Conservation (phyloP, 192 early-diverging fungal species). For the Backusella tuberculispora region DNA sequence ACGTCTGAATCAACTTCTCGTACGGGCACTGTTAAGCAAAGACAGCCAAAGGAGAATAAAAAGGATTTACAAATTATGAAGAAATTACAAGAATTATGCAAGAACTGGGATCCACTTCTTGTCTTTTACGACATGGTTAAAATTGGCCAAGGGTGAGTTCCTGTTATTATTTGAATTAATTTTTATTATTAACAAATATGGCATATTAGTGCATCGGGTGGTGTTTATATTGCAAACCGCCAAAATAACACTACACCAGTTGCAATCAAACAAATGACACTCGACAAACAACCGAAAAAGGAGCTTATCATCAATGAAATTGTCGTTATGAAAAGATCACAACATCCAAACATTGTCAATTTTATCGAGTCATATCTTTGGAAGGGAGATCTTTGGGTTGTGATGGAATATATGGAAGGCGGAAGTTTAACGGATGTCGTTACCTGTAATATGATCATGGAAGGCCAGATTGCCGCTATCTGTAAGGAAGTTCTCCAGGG, state of each 20-base stretch:
- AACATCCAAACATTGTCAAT: conserved; percentile 89
- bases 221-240: conserved; percentile 87
- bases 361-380: conserved; percentile 84
- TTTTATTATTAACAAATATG: background rate
- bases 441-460: conserved; percentile 78
- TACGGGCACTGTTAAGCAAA: conserved; percentile 30
- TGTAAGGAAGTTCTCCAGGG: conserved; percentile 79
- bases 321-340: conserved; percentile 80
- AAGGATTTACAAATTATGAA: conserved; percentile 81
- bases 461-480: conserved; percentile 86
- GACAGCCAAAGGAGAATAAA: conserved; percentile 29
- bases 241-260: conserved; percentile 58
- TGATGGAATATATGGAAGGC: conserved; percentile 95
- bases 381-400: conserved; percentile 87
- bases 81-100: conserved; percentile 82
- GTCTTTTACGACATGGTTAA: conserved; percentile 52
- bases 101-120: conserved; percentile 82
- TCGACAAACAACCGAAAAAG: conserved; percentile 95
- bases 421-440: conserved; percentile 86
- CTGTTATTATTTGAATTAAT: background rate
- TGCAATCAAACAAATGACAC: conserved; percentile 97
- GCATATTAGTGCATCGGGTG: conserved; percentile 79
- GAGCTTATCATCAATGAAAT: conserved; percentile 96
- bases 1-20: conserved; percentile 12
- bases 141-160: conserved; percentile 45